A percentile compares a stretch with the other conserved stretches of the same genome.
Evolutionary conservation across 169 alveolate species (phyloP).

Genomic region (Amoebophrya sp.): DNA sequence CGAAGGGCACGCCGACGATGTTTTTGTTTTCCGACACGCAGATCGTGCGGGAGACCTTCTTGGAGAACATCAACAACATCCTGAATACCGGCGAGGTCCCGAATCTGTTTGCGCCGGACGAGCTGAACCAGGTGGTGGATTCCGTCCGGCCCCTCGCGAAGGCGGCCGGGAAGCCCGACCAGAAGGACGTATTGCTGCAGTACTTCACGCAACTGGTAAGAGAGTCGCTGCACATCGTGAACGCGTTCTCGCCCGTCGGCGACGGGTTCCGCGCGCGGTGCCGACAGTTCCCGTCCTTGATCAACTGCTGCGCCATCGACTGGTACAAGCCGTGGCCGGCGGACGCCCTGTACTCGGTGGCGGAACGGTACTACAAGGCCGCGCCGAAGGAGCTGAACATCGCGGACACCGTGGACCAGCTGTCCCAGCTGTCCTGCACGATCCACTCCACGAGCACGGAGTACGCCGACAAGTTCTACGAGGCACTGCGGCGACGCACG

Average conservation of each 20-base stretch:
- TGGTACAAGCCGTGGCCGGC: slow-evolving; percentile 91
- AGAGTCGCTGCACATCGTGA: slow-evolving; percentile 83
- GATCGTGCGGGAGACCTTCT: slow-evolving; percentile 75
- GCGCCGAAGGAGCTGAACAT: slow-evolving; percentile 65
- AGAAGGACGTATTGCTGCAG: slow-evolving; percentile 60
- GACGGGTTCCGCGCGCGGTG: slow-evolving; percentile 88
- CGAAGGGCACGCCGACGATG: slow-evolving; percentile 65
- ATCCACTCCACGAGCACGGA: slow-evolving; percentile 68
- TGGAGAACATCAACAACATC: slow-evolving; percentile 84
- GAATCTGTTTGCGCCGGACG: slow-evolving; percentile 76
- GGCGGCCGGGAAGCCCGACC: slow-evolving; percentile 72
- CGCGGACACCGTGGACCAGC: slow-evolving; percentile 56
- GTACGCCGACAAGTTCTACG: slow-evolving; percentile 62
- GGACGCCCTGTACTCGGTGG: slow-evolving; percentile 83
- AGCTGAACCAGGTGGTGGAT: slow-evolving; percentile 57
- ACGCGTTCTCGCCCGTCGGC: slow-evolving; percentile 92
- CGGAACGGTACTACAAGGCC: slow-evolving; percentile 65
- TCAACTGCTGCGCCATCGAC: slow-evolving; percentile 89
- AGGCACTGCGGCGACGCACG: slow-evolving; percentile 72
- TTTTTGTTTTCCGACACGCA: slow-evolving; percentile 82
- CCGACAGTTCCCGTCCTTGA: slow-evolving; percentile 93
- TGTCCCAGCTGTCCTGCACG: slow-evolving; percentile 69
- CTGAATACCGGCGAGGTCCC: slow-evolving; percentile 90
- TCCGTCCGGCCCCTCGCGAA: slow-evolving; percentile 73
- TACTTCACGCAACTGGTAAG: slow-evolving; percentile 76